A percentile compares a stretch with the other conserved stretches of the same genome.
phyloP scores from a whole-genome alignment of 495 filamentous ascomycete genomes.

The Penicillium mononematosum region DNA sequence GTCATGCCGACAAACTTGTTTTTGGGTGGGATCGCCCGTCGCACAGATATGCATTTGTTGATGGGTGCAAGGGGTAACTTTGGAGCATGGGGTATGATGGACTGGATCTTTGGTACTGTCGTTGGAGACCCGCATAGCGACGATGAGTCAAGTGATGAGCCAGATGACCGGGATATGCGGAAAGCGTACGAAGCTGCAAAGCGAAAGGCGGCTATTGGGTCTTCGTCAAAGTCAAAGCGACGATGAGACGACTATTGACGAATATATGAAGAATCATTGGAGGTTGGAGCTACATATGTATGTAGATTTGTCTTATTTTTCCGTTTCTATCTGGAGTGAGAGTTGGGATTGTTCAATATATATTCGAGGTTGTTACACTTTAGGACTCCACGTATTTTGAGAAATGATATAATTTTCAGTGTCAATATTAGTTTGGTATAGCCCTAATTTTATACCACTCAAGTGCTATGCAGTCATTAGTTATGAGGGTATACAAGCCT shows the following conservation, averaged over 20 bases:
- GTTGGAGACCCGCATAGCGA: conserved; percentile 52
- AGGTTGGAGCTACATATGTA: neutral
- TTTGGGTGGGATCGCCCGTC: conserved; percentile 68
- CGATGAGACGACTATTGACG: neutral
- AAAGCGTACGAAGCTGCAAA: conserved; percentile 27
- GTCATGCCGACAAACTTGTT: conserved; percentile 69
- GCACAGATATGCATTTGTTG: conserved; percentile 67
- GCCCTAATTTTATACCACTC: neutral
- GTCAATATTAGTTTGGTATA: neutral
- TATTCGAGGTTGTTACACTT: neutral
- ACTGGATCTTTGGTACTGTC: conserved; percentile 72
- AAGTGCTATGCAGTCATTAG: neutral
- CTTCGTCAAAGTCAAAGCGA: neutral
- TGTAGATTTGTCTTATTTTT: neutral
- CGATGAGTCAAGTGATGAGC: conserved; percentile 27
- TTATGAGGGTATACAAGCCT: neutral
- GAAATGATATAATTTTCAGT: neutral
- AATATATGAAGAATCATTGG: neutral
- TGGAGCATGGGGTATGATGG: conserved; percentile 72
- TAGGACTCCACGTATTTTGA: neutral
- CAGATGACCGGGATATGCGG: conserved; percentile 19
- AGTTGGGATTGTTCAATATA: neutral
- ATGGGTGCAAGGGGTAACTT: conserved; percentile 66
- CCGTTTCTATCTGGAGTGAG: neutral
- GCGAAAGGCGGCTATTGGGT: neutral